These are phyloP conservation scores for Bombardia bombarda DNA, from an alignment of 495 filamentous ascomycete genomes.

Conservation along the genomic window DNA sequence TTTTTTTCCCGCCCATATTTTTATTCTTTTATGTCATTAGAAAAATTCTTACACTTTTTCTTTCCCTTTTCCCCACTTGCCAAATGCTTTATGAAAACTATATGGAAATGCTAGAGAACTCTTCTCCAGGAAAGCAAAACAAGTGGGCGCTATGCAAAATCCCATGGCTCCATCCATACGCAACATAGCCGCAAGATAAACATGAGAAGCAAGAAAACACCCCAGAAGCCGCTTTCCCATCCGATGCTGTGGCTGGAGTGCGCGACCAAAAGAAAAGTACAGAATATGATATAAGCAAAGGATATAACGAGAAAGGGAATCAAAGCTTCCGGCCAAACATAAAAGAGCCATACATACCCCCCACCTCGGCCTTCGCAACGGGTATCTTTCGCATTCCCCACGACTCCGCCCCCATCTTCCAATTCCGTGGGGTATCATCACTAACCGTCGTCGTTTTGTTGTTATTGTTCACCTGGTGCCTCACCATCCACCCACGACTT, in stretches of 20 bases:
- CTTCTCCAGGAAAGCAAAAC: no score
- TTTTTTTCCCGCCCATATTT: neutral
- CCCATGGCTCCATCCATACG: no score
- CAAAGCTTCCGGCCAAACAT: constrained; percentile 58
- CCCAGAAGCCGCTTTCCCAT: no score
- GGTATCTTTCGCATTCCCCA: constrained; percentile 88
- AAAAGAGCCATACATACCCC: constrained; percentile 79
- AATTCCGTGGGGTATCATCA: constrained; percentile 49
- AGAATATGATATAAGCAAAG: no score
- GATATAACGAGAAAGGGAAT: constrained; percentile 6
- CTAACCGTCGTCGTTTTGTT: constrained; percentile 5
- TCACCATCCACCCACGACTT: constrained; percentile 58
- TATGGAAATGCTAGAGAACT: no score
- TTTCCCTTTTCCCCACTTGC: neutral
- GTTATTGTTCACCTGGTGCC: constrained; percentile 29
- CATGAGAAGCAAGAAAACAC: no score
- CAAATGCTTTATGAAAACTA: no score
- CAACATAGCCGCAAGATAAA: no score
- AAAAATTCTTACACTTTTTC: neutral
- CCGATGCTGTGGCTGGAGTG: no score
- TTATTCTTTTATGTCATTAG: neutral
- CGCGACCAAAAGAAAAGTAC: no score
- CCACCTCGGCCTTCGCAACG: constrained; percentile 67
- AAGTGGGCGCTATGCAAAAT: no score
- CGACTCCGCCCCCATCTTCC: constrained; percentile 86